Evolutionary conservation across 106 monocot species (phyloP), one percentile per base, ranked within the genome.

Genomic region (Alisma plantagoaquatica): DNA sequence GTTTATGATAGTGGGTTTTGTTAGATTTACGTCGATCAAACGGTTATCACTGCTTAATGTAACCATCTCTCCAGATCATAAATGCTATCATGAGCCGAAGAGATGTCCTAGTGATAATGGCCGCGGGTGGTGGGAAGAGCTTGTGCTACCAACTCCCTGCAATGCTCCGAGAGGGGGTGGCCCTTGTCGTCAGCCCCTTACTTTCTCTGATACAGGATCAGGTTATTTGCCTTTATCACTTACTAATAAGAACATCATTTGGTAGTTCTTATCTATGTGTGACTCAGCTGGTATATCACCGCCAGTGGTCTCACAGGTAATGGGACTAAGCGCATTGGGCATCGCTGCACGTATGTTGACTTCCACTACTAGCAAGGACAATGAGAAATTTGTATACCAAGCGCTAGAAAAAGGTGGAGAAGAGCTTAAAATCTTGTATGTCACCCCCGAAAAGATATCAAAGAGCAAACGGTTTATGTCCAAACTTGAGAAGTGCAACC

Each of bases 381-480:
- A 69, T 72, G 98, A 98, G 51, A 98, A 77, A 64, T 77, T 70
- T 57, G 72, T 90, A 16, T 90, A 98, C 49, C 85, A 68, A 53
- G 66, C 75, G 23, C 90, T 98, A 57, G 98, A 98, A 49, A 98
- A 90, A 79, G 98, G 89, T 22, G 85, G 90, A 51, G 85, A 71
- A 46, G 73, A 77, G 51, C 59, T 98, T 31, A 98, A 82, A 53
- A 70, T 98, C 60, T 70, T 98, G 46, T 98, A 98, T 70, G 98
- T 98, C n/a, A 98, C 98, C 25, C 98, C 98, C 43, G 98, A 98
- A 79, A 98, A 98, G 63, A 98, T 98, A 56, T 98, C 98, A 41
- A 98, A 90, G 69, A 98, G 98, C 65, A 98, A 98, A 71, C 75
- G 98, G 35, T 98, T 98, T 66, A 84, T 98, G 85, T 98, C 98